Evolutionary conservation across 1,284 basidiomycete species (phyloP).

Genomic region (Cryptococcus sp.): DNA sequence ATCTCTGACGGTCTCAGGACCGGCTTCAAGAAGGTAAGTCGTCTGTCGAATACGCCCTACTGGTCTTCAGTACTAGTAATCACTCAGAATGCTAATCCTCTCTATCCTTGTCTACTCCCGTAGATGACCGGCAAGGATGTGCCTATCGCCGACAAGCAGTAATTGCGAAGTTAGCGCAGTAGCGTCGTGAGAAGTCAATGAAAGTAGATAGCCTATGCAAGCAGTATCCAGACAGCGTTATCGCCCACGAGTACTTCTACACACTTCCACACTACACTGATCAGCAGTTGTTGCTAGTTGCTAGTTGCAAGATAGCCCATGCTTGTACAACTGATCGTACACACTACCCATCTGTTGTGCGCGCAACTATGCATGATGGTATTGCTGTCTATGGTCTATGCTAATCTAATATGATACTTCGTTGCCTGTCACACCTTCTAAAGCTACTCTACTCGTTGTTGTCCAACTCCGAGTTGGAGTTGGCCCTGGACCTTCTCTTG

Average conservation of each 20-base stretch:
- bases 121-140: constrained; percentile 47
- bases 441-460: constrained; percentile 21
- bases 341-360: background rate
- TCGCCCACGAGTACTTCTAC: too few species aligned
- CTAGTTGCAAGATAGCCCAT: too few species aligned
- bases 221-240: too few species aligned
- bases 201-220: background rate
- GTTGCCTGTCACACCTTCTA: background rate
- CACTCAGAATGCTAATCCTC: background rate
- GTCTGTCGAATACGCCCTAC: background rate
- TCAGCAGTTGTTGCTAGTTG: too few species aligned
- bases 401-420: background rate
- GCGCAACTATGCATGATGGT: background rate
- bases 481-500: constrained; percentile 24
- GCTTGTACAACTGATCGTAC: too few species aligned
- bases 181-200: background rate
- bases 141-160: constrained; percentile 41
- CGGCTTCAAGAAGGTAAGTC: constrained; percentile 51
- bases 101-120: background rate
- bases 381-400: constrained; percentile 3
- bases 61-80: too few species aligned
- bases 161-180: background rate
- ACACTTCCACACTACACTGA: too few species aligned
- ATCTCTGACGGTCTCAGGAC: constrained; percentile 54
- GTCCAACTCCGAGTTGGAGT: constrained; percentile 14